Percentiles rank a stretch among this genome's conserved stretches.
phyloP scores from a whole-genome alignment of 1,284 basidiomycete species.

The Pseudozyma thailandica region DNA sequence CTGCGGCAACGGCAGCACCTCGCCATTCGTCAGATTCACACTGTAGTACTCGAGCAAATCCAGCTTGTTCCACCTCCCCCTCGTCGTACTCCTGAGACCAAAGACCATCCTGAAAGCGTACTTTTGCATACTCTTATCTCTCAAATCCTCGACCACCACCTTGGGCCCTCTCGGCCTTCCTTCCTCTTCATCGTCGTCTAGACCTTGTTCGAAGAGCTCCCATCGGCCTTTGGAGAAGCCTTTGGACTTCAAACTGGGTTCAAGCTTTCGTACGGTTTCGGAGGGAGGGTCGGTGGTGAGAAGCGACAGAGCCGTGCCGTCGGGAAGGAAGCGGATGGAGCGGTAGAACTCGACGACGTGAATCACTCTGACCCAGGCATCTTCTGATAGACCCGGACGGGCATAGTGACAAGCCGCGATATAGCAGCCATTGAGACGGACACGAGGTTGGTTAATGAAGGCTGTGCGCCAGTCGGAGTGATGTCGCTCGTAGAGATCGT shows the following conservation, averaged over 20 bases:
- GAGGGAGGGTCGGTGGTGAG: constrained; percentile 84
- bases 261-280: constrained; percentile 80
- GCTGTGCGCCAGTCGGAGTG: constrained; percentile 58
- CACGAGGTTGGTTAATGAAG: constrained; percentile 63
- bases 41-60: constrained; percentile 76
- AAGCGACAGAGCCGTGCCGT: constrained; percentile 85
- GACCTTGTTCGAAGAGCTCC: constrained; percentile 50
- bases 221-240: constrained; percentile 75
- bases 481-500: constrained; percentile 37
- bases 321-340: constrained; percentile 84
- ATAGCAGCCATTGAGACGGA: constrained; percentile 64
- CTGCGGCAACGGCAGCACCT: constrained; percentile 77
- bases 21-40: constrained; percentile 77
- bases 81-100: constrained; percentile 77
- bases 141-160: constrained; percentile 59
- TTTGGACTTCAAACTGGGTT: constrained; percentile 76
- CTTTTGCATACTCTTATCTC: constrained; percentile 69
- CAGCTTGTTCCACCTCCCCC: constrained; percentile 81
- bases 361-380: constrained; percentile 65
- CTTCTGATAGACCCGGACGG: constrained; percentile 57
- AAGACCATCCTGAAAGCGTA: constrained; percentile 90
- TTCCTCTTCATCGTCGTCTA: constrained; percentile 49
- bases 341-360: constrained; percentile 75
- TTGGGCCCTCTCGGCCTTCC: constrained; percentile 47
- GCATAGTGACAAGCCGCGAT: constrained; percentile 65